Conservation (phyloP, 2,329 filamentous ascomycete species). For the Fusarium sp. region DNA sequence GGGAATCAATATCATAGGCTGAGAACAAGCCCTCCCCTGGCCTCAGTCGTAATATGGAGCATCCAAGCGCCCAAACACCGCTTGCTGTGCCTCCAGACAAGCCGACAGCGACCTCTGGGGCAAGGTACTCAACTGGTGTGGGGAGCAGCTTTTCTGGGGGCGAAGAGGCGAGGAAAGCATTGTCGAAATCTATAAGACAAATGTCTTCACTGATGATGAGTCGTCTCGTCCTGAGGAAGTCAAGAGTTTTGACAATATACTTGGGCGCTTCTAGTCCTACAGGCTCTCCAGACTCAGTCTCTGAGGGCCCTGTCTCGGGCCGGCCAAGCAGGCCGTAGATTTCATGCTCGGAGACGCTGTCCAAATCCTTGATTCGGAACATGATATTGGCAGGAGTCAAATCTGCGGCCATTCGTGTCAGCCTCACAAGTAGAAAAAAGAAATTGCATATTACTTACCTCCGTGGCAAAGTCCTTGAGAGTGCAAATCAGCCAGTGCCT, state of each 20-base stretch:
- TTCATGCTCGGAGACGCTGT: constrained; percentile 11
- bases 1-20: not conserved
- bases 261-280: constrained; percentile 33
- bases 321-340: constrained; percentile 23
- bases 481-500: constrained; percentile 36
- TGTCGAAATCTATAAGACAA: constrained; percentile 37
- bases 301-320: constrained; percentile 14
- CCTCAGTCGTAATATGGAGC: not conserved
- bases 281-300: constrained; percentile 31
- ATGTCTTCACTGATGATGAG: constrained; percentile 28
- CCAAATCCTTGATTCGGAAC: constrained; percentile 16
- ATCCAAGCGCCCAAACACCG: not conserved
- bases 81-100: not conserved
- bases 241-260: constrained; percentile 38
- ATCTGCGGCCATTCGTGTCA: constrained; percentile 4
- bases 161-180: constrained; percentile 30
- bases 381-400: constrained; percentile 37
- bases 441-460: constrained; percentile 27
- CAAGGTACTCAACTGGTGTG: constrained; percentile 21
- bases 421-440: not conserved
- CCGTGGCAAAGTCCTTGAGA: constrained; percentile 41
- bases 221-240: constrained; percentile 19
- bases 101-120: constrained; percentile 38
- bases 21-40: not conserved
- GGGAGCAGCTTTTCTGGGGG: constrained; percentile 23